Percentiles rank a stretch among this genome's conserved stretches.
These are phyloP conservation scores for Pistacia integerrima DNA, from an alignment of 345 rosid species.

Conservation along the genomic window DNA sequence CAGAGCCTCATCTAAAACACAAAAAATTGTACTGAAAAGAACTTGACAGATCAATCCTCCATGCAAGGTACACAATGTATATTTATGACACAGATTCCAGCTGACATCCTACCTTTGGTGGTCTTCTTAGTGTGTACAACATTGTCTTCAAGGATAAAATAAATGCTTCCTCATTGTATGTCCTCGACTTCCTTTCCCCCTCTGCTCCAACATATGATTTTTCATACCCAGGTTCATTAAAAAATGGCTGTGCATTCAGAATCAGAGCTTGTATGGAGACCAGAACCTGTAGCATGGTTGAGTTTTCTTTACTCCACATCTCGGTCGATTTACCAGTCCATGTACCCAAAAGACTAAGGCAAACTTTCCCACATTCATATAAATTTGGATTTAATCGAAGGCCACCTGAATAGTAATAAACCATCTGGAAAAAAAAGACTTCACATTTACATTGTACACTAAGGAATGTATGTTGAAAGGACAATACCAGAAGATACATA, in stretches of 20 bases:
- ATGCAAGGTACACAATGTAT: background rate
- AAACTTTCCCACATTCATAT: constrained; percentile 63
- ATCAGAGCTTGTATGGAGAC: constrained; percentile 61
- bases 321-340: constrained; percentile 52
- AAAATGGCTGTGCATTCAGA: constrained; percentile 53
- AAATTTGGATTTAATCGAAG: constrained; percentile 61
- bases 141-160: constrained; percentile 58
- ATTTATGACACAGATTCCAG: background rate
- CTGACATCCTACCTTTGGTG: constrained; percentile 47
- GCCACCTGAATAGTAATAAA: constrained; percentile 67
- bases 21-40: background rate
- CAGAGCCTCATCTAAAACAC: too few species aligned
- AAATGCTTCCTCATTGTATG: constrained; percentile 46
- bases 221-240: constrained; percentile 65
- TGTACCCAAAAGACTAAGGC: constrained; percentile 70
- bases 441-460: constrained; percentile 8
- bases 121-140: constrained; percentile 52
- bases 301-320: constrained; percentile 53
- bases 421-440: constrained; percentile 36
- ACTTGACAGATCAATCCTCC: background rate
- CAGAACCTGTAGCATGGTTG: constrained; percentile 70
- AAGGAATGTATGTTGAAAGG: background rate
- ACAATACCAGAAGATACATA: constrained; percentile 22
- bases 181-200: constrained; percentile 36
- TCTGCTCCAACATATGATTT: constrained; percentile 28